These are phyloP conservation scores for Spergularia bocconei DNA, from an alignment of 148 eudicot species.

Conservation along the genomic window DNA sequence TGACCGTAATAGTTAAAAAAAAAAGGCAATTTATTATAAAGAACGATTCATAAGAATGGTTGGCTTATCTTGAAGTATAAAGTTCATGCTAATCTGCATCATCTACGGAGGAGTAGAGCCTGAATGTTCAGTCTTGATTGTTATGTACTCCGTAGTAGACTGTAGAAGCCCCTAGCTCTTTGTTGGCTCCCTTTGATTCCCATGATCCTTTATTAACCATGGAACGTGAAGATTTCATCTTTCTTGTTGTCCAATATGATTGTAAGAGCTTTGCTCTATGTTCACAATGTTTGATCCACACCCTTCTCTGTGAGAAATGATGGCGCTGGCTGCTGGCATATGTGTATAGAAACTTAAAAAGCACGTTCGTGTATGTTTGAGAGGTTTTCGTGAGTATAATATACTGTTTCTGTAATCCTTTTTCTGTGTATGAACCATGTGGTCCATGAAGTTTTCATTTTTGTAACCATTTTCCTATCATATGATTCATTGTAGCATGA, in stretches of 20 bases:
- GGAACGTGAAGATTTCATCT: too few relatives aligned
- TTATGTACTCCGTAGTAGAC: too few relatives aligned
- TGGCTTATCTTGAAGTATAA: background rate
- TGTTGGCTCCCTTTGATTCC: too few relatives aligned
- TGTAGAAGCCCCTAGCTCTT: too few relatives aligned
- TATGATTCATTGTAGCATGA: constrained; percentile 32
- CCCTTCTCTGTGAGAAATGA: background rate
- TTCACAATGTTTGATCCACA: too few relatives aligned
- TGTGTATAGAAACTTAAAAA: too few relatives aligned
- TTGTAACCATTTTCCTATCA: background rate
- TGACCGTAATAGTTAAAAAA: background rate
- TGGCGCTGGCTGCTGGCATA: background rate
- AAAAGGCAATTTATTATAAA: background rate
- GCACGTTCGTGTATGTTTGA: background rate
- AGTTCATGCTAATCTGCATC: background rate
- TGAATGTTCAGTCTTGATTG: too few relatives aligned
- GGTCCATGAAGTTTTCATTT: background rate
- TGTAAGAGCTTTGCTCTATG: too few relatives aligned
- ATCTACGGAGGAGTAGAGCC: too few relatives aligned
- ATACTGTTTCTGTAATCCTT: background rate
- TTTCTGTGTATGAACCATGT: background rate
- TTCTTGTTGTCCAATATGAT: too few relatives aligned
- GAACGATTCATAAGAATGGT: background rate
- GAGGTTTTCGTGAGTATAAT: background rate
- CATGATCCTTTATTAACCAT: too few relatives aligned